Base-by-base conservation (phyloP, 2,329 filamentous ascomycete species). In the Sarocladiaceae sp. region DNA sequence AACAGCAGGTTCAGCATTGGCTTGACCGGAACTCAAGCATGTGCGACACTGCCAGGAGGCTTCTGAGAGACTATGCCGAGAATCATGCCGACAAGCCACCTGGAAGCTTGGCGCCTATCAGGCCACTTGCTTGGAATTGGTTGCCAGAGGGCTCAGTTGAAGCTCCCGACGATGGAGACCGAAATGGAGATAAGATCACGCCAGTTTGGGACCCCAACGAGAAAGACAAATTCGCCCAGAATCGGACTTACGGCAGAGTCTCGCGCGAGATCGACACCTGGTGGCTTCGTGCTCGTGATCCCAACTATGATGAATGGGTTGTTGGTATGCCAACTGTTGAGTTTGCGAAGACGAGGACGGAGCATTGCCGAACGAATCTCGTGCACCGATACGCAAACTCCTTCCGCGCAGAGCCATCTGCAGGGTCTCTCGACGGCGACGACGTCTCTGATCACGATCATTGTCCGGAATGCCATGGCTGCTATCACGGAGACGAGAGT, bases 201-300 rank as follows among this genome's bases (percentile, higher is more conserved):
- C 74, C 77, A 0, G 67, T 71, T 1, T 80, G 78, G 76, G 71
- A 76, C 46, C 68, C 73, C 4, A 74, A 82, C 33, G 71, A 79
- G 58, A 65, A 69, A 18, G 75, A 82, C 58, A 83, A 81, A 59
- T 81, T 77, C 53, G 75, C 82, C 59, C 79, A 83, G 60, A 81
- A 86, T 60, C 72, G 71, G 26, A 67, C 71, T 10, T 84, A 84
- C 57, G 80, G 80, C 1, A 75, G 79, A 33, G 82, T 86, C 0
- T 86, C 83, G 1, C 72, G 80, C 56, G 83, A 86, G 62, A 77
- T 86, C 49, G 83, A 86, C 61, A 75, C 74, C 2, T 86, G 83
- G 83, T 86, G 83, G 82, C 72, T 80, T 40, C 75, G 74, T 46
- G 79, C 79, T 37, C 74, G 81, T 36, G 79, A 84, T 55, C 77